These are phyloP conservation scores for Mortierella sp. DNA, from an alignment of 371 early-diverging fungal genomes.

Conservation along the genomic window DNA sequence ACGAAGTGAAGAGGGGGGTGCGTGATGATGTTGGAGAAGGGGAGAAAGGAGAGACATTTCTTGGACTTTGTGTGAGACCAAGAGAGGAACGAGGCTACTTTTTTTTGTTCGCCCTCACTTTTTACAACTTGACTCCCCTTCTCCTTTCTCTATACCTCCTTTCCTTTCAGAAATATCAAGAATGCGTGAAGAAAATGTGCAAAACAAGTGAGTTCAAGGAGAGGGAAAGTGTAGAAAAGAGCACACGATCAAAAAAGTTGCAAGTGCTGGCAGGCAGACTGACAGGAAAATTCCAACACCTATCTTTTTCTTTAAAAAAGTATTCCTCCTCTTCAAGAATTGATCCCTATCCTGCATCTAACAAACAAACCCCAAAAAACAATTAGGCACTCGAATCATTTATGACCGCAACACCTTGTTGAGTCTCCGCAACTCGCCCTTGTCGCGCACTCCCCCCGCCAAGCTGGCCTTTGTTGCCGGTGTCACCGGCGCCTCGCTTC, in stretches of 20 bases:
- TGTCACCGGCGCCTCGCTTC: slow-evolving; percentile 63
- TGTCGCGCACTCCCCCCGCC: slow-evolving; percentile 74
- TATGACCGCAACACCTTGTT: slow-evolving; percentile 77
- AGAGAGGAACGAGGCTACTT: background rate
- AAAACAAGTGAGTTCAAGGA: background rate
- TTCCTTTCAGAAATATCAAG: background rate
- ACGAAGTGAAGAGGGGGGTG: background rate
- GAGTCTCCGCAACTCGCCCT: slow-evolving; percentile 74
- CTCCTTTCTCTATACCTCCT: background rate
- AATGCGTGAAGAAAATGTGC: background rate
- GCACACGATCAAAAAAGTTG: background rate
- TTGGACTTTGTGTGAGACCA: background rate
- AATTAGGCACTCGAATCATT: slow-evolving; percentile 70
- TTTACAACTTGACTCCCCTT: background rate
- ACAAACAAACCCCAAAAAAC: no score
- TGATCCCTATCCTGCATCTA: background rate
- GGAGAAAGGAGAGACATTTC: background rate
- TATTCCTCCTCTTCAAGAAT: no score
- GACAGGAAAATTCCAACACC: background rate
- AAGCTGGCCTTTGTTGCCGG: slow-evolving; percentile 75
- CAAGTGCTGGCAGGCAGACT: no score
- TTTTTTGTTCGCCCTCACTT: background rate
- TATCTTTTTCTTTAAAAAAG: no score
- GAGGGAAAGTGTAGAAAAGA: background rate
- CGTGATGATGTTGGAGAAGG: background rate